phyloP scores from a whole-genome alignment of 306 rosid genomes.

The Neltuma alba region DNA sequence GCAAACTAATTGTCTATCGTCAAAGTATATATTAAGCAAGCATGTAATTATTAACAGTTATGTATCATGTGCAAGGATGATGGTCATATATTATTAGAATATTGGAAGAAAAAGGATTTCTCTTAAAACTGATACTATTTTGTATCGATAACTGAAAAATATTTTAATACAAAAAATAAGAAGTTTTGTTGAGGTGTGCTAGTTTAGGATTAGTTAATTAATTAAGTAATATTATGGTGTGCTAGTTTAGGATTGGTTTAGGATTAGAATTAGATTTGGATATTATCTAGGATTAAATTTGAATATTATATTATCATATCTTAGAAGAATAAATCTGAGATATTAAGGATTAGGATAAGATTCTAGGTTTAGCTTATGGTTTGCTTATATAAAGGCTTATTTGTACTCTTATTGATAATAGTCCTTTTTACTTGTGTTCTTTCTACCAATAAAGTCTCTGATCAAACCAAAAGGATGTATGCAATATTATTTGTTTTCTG shows the following conservation, averaged over 20 bases:
- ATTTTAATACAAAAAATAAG: neutral
- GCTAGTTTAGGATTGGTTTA: too few relatives aligned
- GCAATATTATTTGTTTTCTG: conserved; percentile 24
- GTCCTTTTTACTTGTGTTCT: conserved; percentile 11
- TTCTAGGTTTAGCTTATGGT: too few relatives aligned
- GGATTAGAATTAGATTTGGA: too few relatives aligned
- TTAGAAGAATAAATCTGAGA: too few relatives aligned
- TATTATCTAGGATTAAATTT: too few relatives aligned
- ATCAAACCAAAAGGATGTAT: neutral
- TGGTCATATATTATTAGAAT: neutral
- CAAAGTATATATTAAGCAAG: neutral
- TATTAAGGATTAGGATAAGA: too few relatives aligned
- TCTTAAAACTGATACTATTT: neutral
- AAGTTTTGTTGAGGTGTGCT: too few relatives aligned
- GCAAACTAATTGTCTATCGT: neutral
- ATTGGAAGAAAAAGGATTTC: neutral
- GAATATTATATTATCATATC: too few relatives aligned
- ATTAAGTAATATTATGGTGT: too few relatives aligned
- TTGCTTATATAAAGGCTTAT: too few relatives aligned
- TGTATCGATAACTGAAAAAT: neutral
- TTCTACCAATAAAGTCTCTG: neutral
- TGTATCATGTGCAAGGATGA: neutral
- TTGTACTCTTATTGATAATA: too few relatives aligned
- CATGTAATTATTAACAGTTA: neutral
- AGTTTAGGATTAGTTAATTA: too few relatives aligned